A percentile compares a stretch with the other conserved stretches of the same genome.
Conservation (phyloP, 2,329 filamentous ascomycete species). For the Penicillium corylophilum region DNA sequence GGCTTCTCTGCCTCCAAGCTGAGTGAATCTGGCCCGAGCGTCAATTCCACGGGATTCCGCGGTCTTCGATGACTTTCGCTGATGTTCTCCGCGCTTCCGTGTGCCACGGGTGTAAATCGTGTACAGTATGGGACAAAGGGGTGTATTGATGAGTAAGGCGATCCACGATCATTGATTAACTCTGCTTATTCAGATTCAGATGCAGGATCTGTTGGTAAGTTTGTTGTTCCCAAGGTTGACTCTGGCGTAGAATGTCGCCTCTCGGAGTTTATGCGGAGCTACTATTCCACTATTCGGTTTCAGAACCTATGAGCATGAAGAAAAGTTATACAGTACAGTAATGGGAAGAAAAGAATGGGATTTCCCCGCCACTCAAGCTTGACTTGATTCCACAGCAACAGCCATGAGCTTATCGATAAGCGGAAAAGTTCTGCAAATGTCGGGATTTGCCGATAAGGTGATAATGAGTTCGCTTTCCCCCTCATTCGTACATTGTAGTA, state of each 20-base stretch:
- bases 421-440: conserved; percentile 16
- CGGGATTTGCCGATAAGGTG: conserved; percentile 16
- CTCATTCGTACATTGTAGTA: background rate
- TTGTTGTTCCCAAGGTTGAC: background rate
- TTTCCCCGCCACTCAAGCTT: conserved; percentile 8
- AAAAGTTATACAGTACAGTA: too few species aligned
- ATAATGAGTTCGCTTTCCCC: background rate
- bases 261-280: background rate
- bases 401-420: conserved; percentile 31
- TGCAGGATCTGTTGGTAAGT: background rate
- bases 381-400: too few species aligned
- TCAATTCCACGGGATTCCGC: conserved; percentile 27
- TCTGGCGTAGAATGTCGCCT: background rate
- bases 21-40: conserved; percentile 28
- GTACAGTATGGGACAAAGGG: background rate
- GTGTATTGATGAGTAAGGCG: conserved; percentile 13
- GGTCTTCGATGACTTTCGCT: conserved; percentile 33
- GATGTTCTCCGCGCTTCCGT: conserved; percentile 22
- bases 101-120: conserved; percentile 3
- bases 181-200: background rate
- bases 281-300: too few species aligned
- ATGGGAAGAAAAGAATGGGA: background rate
- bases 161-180: background rate
- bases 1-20: conserved; percentile 8
- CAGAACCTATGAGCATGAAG: too few species aligned